Base-by-base conservation (phyloP, 129 eudicot genomes). In the Flaveria ramosissima region DNA sequence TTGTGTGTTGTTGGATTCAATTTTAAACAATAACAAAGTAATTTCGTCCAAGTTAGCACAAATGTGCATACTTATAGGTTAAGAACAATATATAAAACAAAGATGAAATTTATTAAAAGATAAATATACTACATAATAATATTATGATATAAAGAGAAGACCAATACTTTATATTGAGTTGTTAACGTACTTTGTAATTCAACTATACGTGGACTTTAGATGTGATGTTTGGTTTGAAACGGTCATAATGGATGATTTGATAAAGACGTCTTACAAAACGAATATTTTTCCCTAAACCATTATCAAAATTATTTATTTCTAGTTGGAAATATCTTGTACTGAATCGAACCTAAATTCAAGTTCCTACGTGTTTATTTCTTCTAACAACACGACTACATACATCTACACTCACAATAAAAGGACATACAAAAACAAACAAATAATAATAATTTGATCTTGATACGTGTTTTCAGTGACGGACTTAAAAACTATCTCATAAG, bases 111-210 rank as follows among this genome's bases (percentile, higher is more conserved):
- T 27, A 30, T 26, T 62, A 62, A 62, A 12, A 13, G 20, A 30
- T 1, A 13, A 27, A 62, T 12, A 26, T 30, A 62, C 6, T 27
- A 14, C 15, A 62, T 36, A 32, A 19, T 9, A 23, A 14, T 62
- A 15, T 30, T 0, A 15, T 15, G 19, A 30, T 15, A 30, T 30
- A 63, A 63, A 63, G 69, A 14, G 69, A 19, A 63, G 46, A 63
- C 69, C 46, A 30, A 30, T 30, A 27, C 69, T 69, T 69, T 20
- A 46, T 23, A 16, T 20, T 41, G 4, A 19, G 70, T 17, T 66
- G 47, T 52, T 71, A 32, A 52, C 76, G 65, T 71, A 71, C 50
- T n/a, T 52, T 17, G 76, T 52, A 71, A 71, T 32, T 71, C 76
- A 32, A 71, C 32, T 19, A 71, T 30, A 71, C 14, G 65, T 71